Evolutionary conservation across 1,139 yeast species (phyloP), one percentile per base, ranked within the genome.

Genomic region (Taiozyma sp.): DNA sequence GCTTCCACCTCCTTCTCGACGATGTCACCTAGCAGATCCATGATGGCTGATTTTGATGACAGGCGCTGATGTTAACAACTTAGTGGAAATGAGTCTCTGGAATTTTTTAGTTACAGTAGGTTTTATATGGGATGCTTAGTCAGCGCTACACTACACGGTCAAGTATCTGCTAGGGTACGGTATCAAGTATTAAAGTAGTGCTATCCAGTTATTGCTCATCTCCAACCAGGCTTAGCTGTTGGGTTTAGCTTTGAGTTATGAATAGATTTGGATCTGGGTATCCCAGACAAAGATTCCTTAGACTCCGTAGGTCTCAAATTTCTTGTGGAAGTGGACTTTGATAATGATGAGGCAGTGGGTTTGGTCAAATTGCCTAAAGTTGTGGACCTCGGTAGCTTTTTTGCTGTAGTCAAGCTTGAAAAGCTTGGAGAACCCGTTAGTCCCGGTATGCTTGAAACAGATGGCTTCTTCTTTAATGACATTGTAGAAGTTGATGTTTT

Each of bases 1-100:
- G 70, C 69, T 23, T 60, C 70, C 1, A 72, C 71, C 39, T 83
- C 85, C 53, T 77, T 83, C 66, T 87, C 96, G 9, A 87, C 83
- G 44, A 88, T 86, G 53, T 88, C 96, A 10, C 90, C 89, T 22
- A 87, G 70, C 58, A 84, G 72, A 66, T 86, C 87, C 93, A 87
- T 86, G 4, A 8, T 40, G n/a, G 4, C 24, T 38, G 41, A 19
- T 14, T 30, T 7, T 14, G 16, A 30, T 30, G 14, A 13, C 8
- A 14, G 10, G 19, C 9, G 16, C n/a, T 32, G 19, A 13, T 32
- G 10, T 30, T 13, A 13, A 7, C 8, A n/a, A 32, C 19, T 32
- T 8, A n/a, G 36, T 32, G 16, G 8, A 8, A 10, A n/a, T 32
- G 16, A 32, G 36, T n/a, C 8, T n/a, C 36, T n/a, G 36, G 19